Evolutionary conservation across 1,284 basidiomycete species (phyloP).

Genomic region (Gastroboletus turbinatus): DNA sequence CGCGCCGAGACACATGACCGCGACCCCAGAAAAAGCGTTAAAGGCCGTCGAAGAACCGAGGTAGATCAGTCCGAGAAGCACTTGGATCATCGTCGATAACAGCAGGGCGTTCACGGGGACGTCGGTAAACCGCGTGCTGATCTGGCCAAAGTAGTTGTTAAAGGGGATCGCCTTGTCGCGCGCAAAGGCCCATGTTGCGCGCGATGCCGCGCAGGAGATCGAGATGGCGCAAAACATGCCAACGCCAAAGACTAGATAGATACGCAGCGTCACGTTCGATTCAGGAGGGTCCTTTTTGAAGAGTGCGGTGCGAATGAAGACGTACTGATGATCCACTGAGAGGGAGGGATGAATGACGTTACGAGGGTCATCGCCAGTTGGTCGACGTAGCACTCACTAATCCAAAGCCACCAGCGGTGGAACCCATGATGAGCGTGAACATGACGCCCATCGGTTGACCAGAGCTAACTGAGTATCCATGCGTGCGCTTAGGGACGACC

Average conservation of each 20-base stretch:
- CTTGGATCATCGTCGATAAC: conserved; percentile 52
- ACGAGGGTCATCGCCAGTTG: neutral
- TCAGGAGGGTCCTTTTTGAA: conserved; percentile 2
- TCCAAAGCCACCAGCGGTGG: conserved; percentile 62
- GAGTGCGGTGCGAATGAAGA: neutral
- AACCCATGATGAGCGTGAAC: conserved; percentile 65
- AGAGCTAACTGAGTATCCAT: conserved; percentile 44
- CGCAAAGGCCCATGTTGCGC: conserved; percentile 71
- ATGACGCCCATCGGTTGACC: conserved; percentile 68
- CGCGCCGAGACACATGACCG: conserved; percentile 53
- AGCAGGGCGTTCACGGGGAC: conserved; percentile 60
- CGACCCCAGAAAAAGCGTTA: conserved; percentile 56
- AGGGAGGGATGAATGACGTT: neutral
- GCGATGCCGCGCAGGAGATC: conserved; percentile 62
- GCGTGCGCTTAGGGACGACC: neutral
- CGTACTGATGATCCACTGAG: conserved; percentile 49
- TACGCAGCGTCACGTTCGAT: neutral
- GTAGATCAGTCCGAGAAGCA: conserved; percentile 55
- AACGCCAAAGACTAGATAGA: conserved; percentile 46
- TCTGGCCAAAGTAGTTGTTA: conserved; percentile 47
- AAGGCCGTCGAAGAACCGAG: conserved; percentile 56
- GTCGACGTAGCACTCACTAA: conserved; percentile 37
- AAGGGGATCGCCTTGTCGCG: conserved; percentile 68
- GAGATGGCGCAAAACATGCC: conserved; percentile 59
- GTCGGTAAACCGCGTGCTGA: conserved; percentile 41